Evolutionary conservation across 768 basidiomycete species (phyloP).

Genomic region (Mycena galericulata): DNA sequence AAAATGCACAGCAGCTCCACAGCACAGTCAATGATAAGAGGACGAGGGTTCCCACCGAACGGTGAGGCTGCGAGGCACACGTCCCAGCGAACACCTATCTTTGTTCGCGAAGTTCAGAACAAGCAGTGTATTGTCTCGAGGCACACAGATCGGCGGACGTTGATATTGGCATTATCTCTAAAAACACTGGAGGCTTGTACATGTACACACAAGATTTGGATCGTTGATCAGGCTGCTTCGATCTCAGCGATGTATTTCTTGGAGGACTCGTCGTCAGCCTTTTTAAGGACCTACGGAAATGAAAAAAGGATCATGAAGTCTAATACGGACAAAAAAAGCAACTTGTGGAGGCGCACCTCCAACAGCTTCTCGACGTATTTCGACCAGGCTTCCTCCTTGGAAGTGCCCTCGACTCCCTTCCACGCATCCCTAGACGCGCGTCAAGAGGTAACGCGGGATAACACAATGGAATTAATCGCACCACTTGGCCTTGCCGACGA

Average conservation of each 20-base stretch:
- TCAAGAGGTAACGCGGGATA: neutral
- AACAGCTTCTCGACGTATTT: constrained; percentile 84
- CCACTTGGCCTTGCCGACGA: constrained; percentile 93
- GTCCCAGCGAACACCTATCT: neutral
- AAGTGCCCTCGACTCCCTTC: constrained; percentile 76
- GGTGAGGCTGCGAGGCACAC: neutral
- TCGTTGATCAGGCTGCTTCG: constrained; percentile 56
- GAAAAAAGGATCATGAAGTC: constrained; percentile 1
- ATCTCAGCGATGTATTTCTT: constrained; percentile 61
- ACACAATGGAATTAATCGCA: constrained; percentile 42
- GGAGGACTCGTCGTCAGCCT: constrained; percentile 60
- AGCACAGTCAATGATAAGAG: constrained; percentile 4
- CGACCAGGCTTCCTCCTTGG: constrained; percentile 76
- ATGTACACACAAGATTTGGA: constrained; percentile 3
- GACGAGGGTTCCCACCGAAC: neutral
- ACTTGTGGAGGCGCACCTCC: constrained; percentile 58
- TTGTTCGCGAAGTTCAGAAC: constrained; percentile 7
- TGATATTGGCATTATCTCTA: too few relatives aligned
- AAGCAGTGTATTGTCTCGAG: neutral
- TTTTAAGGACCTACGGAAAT: constrained; percentile 66
- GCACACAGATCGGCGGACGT: neutral
- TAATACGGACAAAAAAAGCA: too few relatives aligned
- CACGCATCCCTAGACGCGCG: constrained; percentile 82
- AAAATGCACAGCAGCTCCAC: constrained; percentile 24
- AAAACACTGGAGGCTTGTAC: too few relatives aligned